phyloP scores from a whole-genome alignment of 495 filamentous ascomycete species.

The Saxispiralis lemnorum region DNA sequence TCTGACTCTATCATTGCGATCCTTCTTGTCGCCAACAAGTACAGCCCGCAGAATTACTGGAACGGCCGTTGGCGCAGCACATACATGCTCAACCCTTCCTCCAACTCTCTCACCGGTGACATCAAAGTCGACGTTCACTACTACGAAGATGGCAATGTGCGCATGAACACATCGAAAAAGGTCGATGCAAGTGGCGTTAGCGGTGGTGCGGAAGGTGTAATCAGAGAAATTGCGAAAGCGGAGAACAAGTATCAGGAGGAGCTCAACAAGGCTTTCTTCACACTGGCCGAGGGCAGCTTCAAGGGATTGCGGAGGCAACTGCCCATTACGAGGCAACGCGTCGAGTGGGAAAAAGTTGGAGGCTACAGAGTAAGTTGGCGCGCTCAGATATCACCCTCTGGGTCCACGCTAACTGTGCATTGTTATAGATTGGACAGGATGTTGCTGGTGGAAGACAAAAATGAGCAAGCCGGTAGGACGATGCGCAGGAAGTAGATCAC shows the following conservation, averaged over 20 bases:
- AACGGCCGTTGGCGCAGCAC: slow-evolving; percentile 89
- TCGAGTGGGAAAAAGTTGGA: slow-evolving; percentile 99
- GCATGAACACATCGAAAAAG: slow-evolving; percentile 69
- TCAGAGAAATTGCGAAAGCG: slow-evolving; percentile 51
- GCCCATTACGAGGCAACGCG: slow-evolving; percentile 92
- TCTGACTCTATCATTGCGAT: slow-evolving; percentile 61
- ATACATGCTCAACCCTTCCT: slow-evolving; percentile 57
- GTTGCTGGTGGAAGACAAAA: slow-evolving; percentile 26
- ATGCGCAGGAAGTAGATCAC: no score
- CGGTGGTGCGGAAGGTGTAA: slow-evolving; percentile 46
- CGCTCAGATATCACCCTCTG: not conserved
- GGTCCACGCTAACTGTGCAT: slow-evolving; percentile 38
- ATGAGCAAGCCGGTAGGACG: slow-evolving; percentile 3
- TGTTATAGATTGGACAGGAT: slow-evolving; percentile 25
- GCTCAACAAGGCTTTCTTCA: slow-evolving; percentile 74
- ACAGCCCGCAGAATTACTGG: slow-evolving; percentile 96
- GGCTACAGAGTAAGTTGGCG: slow-evolving; percentile 57
- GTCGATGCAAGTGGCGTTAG: slow-evolving; percentile 36
- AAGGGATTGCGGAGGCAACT: slow-evolving; percentile 83
- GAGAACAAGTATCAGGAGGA: slow-evolving; percentile 96
- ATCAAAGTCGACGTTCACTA: slow-evolving; percentile 90
- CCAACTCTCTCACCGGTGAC: slow-evolving; percentile 41
- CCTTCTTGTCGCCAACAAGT: slow-evolving; percentile 81
- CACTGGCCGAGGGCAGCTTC: slow-evolving; percentile 81
- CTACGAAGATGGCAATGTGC: slow-evolving; percentile 98